A percentile compares a stretch with the other conserved stretches of the same genome.
Evolutionary conservation across 345 rosid species (phyloP).

Genomic region (Eutrema yunnanense): DNA sequence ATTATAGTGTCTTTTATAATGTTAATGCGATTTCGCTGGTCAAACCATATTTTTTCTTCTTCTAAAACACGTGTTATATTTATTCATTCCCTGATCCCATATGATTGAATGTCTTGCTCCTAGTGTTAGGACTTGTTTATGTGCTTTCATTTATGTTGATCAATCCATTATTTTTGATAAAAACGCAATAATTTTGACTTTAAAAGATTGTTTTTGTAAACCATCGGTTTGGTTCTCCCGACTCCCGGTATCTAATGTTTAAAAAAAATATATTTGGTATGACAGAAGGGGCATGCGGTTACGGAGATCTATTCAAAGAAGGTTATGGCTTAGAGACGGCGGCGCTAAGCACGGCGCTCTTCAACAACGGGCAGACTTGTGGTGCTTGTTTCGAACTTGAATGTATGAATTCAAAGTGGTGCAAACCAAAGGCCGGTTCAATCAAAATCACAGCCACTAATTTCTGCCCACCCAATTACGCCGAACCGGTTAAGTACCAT

Average conservation of each 20-base stretch:
- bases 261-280: neutral
- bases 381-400: slow-evolving; percentile 67
- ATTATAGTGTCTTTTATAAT: neutral
- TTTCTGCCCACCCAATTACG: slow-evolving; percentile 28
- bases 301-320: slow-evolving; percentile 49
- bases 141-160: too few relatives aligned
- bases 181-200: too few relatives aligned
- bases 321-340: slow-evolving; percentile 59
- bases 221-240: too few relatives aligned
- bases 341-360: slow-evolving; percentile 64
- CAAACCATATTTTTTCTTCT: neutral
- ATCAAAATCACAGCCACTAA: slow-evolving; percentile 40
- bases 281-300: slow-evolving; percentile 75
- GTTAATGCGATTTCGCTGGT: neutral
- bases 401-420: slow-evolving; percentile 50
- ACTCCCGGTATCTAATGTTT: neutral
- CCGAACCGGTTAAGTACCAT: neutral
- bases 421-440: slow-evolving; percentile 36
- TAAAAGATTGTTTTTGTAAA: too few relatives aligned
- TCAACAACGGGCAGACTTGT: slow-evolving; percentile 50
- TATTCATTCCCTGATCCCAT: neutral
- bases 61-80: neutral
- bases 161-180: too few relatives aligned
- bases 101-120: too few relatives aligned
- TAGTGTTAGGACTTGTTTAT: too few relatives aligned